phyloP scores from a whole-genome alignment of 768 basidiomycete species.

The Tricholoma hemisulphureum region DNA sequence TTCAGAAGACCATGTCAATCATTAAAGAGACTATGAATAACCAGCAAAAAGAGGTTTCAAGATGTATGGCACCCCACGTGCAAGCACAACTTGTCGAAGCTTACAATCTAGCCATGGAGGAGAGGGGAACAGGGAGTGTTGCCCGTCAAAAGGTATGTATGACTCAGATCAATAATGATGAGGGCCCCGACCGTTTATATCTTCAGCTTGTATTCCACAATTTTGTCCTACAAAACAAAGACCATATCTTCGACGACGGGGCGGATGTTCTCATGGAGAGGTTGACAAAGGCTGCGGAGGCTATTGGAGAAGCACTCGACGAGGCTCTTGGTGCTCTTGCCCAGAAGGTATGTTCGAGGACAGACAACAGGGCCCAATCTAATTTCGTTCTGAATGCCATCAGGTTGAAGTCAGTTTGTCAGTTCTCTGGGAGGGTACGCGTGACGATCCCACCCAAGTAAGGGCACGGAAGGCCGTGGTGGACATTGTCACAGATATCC shows the following conservation, averaged over 20 bases:
- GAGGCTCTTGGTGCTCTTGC: conserved; percentile 49
- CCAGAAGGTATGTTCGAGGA: conserved; percentile 43
- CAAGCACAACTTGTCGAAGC: conserved; percentile 49
- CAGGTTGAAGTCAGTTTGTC: conserved; percentile 55
- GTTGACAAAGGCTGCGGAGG: conserved; percentile 45
- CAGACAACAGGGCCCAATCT: conserved; percentile 11
- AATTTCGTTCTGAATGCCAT: neutral
- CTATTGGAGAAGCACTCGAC: conserved; percentile 49
- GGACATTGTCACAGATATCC: conserved; percentile 35
- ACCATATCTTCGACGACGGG: conserved; percentile 51
- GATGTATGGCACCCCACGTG: conserved; percentile 56
- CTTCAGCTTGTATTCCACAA: conserved; percentile 47
- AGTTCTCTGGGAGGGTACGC: conserved; percentile 57
- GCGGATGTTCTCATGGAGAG: conserved; percentile 50
- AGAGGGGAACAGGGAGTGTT: conserved; percentile 55
- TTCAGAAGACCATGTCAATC: conserved; percentile 46
- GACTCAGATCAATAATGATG: neutral
- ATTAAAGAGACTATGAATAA: conserved; percentile 49
- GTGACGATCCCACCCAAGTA: conserved; percentile 48
- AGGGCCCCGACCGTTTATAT: neutral
- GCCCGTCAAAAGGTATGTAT: conserved; percentile 54
- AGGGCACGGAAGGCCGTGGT: conserved; percentile 39
- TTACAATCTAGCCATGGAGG: conserved; percentile 53
- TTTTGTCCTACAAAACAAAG: conserved; percentile 43
- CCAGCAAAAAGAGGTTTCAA: conserved; percentile 60